Evolutionary conservation across 2,329 filamentous ascomycete genomes (phyloP).

Genomic region (Macrophomina pseudophaseolina): DNA sequence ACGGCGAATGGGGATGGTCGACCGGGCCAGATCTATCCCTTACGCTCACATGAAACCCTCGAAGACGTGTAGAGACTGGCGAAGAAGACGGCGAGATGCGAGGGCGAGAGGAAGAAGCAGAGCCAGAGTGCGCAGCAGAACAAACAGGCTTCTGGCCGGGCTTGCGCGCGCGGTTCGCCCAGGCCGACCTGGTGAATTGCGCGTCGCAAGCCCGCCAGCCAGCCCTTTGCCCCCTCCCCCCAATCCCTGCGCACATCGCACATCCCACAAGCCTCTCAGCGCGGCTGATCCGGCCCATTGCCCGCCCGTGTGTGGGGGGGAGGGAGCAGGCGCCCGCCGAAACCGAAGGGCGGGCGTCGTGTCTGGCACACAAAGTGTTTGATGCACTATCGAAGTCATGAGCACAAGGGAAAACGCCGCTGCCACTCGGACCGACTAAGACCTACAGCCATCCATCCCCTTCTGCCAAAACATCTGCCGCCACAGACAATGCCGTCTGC

Average conservation of each 20-base stretch:
- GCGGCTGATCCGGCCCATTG: conserved; percentile 12
- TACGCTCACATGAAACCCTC: not conserved
- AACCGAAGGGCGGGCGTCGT: not conserved
- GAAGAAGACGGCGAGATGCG: not conserved
- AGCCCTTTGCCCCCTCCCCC: not conserved
- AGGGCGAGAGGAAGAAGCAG: not conserved
- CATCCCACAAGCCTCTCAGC: conserved; percentile 5
- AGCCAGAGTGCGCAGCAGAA: not conserved
- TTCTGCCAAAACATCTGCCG: not conserved
- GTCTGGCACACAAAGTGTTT: conserved; percentile 16
- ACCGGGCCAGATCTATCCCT: conserved; percentile 8
- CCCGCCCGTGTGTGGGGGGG: too few species aligned
- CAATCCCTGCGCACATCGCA: conserved; percentile 17
- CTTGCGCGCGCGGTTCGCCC: not conserved
- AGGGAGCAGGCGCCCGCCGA: not conserved
- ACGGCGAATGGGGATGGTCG: conserved; percentile 16
- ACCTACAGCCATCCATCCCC: not conserved
- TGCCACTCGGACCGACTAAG: not conserved
- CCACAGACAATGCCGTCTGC: not conserved
- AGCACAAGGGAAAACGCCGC: not conserved
- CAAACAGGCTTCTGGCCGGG: not conserved
- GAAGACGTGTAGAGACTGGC: not conserved
- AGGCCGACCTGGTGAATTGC: not conserved
- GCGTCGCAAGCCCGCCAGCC: conserved; percentile 4
- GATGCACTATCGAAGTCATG: not conserved